These are phyloP conservation scores for Ramalina peruviana DNA, from an alignment of 495 filamentous ascomycete species.

Conservation along the genomic window DNA sequence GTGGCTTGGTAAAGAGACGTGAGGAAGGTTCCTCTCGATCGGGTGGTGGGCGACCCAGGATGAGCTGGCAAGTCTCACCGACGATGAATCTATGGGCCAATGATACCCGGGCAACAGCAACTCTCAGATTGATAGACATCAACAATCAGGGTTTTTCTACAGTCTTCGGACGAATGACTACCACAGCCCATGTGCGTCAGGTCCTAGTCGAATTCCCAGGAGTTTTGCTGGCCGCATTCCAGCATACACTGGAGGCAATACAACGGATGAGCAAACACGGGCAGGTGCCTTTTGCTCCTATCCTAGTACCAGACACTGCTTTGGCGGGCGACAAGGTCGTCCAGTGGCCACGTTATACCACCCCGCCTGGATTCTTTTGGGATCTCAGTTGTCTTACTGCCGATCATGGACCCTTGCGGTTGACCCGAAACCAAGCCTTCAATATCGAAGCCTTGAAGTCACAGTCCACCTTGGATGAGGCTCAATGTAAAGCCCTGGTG, in stretches of 20 bases:
- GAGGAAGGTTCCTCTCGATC: slow-evolving; percentile 3
- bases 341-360: slow-evolving; percentile 41
- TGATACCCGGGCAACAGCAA: slow-evolving; percentile 12
- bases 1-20: neutral
- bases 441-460: slow-evolving; percentile 22
- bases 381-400: slow-evolving; percentile 36
- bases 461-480: slow-evolving; percentile 36
- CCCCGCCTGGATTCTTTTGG: slow-evolving; percentile 35
- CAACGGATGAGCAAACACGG: slow-evolving; percentile 37
- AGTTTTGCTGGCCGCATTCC: slow-evolving; percentile 50
- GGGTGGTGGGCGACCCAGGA: neutral
- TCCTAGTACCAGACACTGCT: slow-evolving; percentile 33
- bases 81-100: slow-evolving; percentile 12
- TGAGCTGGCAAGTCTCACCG: neutral
- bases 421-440: slow-evolving; percentile 23
- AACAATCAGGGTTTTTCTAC: slow-evolving; percentile 15
- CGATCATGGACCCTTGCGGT: slow-evolving; percentile 21
- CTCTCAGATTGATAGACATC: slow-evolving; percentile 14
- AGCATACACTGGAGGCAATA: slow-evolving; percentile 49
- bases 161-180: slow-evolving; percentile 2
- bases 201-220: slow-evolving; percentile 57
- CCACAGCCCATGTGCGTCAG: slow-evolving; percentile 8
- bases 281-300: slow-evolving; percentile 44
- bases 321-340: slow-evolving; percentile 22
- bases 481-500: slow-evolving; percentile 45